Conservation (phyloP, 179 eudicot genomes). For the Pouteria campechiana region DNA sequence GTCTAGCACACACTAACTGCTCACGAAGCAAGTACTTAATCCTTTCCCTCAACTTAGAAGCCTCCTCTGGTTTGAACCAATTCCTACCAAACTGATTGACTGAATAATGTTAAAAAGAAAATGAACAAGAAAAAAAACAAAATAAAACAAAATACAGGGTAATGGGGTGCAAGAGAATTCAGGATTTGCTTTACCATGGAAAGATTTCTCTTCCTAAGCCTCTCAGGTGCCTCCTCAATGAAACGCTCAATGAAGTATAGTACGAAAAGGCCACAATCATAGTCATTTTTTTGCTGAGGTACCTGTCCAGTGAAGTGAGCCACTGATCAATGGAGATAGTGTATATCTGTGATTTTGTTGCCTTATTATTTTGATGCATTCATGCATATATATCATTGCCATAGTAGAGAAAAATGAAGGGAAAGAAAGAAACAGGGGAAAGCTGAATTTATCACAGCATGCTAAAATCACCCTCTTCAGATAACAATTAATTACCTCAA, state of each 20-base stretch:
- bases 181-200: slow-evolving; percentile 51
- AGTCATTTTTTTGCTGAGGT: slow-evolving; percentile 88
- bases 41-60: slow-evolving; percentile 62
- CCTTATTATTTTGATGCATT: too few relatives aligned
- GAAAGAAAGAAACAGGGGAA: slow-evolving; percentile 3
- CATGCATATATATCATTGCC: neutral
- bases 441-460: too few relatives aligned
- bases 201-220: slow-evolving; percentile 43
- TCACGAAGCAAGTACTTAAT: slow-evolving; percentile 33
- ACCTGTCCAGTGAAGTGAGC: slow-evolving; percentile 54
- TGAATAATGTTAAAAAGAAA: neutral
- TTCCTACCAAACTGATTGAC: slow-evolving; percentile 47
- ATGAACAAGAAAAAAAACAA: neutral
- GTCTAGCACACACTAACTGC: slow-evolving; percentile 26
- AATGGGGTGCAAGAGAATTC: neutral
- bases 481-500: too few relatives aligned
- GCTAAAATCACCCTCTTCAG: too few relatives aligned
- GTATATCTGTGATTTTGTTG: too few relatives aligned
- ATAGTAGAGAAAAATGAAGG: neutral
- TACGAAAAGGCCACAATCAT: slow-evolving; percentile 92
- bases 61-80: slow-evolving; percentile 87
- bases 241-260: slow-evolving; percentile 87
- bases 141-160: neutral
- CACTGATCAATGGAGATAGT: too few relatives aligned
- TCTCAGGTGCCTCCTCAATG: slow-evolving; percentile 59